Evolutionary conservation across 208 protist species (phyloP), one percentile per base, ranked within the genome.

Genomic region (Spongospora subterranea): DNA sequence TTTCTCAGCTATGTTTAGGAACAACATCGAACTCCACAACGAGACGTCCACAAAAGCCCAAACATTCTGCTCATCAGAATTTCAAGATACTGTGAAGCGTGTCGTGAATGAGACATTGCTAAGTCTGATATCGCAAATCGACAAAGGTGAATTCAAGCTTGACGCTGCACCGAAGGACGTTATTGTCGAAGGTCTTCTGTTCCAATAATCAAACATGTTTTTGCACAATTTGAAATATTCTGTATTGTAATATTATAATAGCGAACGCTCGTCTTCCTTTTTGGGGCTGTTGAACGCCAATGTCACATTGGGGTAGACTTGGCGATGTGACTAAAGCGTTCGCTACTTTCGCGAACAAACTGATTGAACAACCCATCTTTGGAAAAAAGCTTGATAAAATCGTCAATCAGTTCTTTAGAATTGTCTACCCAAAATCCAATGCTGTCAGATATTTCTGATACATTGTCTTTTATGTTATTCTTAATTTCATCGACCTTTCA

Each of bases 401-500:
- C 71, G 17, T 82, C 71, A 43, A 82, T 82, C 6, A 82, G 71
- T 13, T 82, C 40, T 35, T 45, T 82, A n/a, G 35, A 45, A n/a
- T 82, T 82, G n/a, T 82, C 71, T 20, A 82, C 40, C 71, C 71
- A 82, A 43, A 45, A 82, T 35, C 71, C 71, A 43, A 82, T 35
- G 35, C 71, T 82, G 40, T 82, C 71, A 20, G 6, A 35, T 6
- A 82, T 82, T 35, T 82, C 71, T 35, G 6, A 40, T n/a, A 82
- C 71, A n/a, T 82, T 82, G n/a, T 82, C 71, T 43, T 82, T 82
- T 6, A 82, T 82, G 71, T 82, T 82, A n/a, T 82, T 82, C n/a
- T 82, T 82, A 20, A 82, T 82, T 43, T 82, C 71, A 43, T 82
- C 71, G n/a, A 82, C 71, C 71, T 82, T 35, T 6, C 35, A 20